Evolutionary conservation across 140 eudicot genomes (phyloP).

Genomic region (Erigeron philadelphicus): DNA sequence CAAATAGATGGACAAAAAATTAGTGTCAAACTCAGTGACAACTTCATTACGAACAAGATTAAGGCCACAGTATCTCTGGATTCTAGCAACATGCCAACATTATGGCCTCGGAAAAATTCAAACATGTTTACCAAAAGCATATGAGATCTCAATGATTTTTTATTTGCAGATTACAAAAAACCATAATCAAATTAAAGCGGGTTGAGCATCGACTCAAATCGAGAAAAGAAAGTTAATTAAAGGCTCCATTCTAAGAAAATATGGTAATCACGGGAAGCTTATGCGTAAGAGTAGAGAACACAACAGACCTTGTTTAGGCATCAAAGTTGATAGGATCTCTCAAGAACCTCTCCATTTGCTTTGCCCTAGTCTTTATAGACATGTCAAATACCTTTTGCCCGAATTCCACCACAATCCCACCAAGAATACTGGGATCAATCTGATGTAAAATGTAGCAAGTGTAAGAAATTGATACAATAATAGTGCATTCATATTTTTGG

Average conservation of each 20-base stretch:
- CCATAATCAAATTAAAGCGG: conserved; percentile 18
- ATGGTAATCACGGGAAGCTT: conserved; percentile 6
- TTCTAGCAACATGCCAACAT: conserved; percentile 8
- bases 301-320: conserved; percentile 24
- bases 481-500: neutral
- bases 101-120: neutral
- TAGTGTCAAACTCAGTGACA: neutral
- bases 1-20: conserved; percentile 9
- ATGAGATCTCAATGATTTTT: conserved; percentile 20
- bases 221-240: neutral
- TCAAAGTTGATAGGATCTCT: conserved; percentile 71
- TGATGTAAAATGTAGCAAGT: conserved; percentile 22
- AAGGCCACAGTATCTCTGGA: conserved; percentile 7
- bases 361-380: conserved; percentile 84
- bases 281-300: neutral
- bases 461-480: conserved; percentile 9
- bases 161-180: conserved; percentile 28
- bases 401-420: conserved; percentile 82
- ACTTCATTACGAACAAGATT: conserved; percentile 11
- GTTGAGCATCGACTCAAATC: conserved; percentile 12
- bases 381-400: conserved; percentile 72
- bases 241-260: conserved; percentile 11
- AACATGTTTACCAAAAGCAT: conserved; percentile 18
- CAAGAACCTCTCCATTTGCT: conserved; percentile 87
- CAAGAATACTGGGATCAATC: conserved; percentile 89